Evolutionary conservation across 192 early-diverging fungal species (phyloP).

Genomic region (Thamnidium elegans): DNA sequence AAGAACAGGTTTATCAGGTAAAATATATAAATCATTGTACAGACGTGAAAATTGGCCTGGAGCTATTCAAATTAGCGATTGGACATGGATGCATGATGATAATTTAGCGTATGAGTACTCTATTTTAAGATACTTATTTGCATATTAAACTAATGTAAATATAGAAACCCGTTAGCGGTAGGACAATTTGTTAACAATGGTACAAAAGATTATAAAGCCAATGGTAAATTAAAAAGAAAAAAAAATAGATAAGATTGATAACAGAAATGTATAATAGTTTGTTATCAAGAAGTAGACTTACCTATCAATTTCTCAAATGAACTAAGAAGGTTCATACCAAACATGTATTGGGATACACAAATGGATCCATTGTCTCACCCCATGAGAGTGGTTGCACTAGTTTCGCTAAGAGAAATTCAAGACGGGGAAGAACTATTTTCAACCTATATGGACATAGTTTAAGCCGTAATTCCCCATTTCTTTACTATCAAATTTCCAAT

Average conservation of each 20-base stretch:
- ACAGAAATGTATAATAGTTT: conserved; percentile 12
- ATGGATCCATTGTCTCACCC: conserved; percentile 29
- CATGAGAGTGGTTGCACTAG: conserved; percentile 33
- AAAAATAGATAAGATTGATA: not conserved
- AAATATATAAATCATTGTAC: conserved; percentile 38
- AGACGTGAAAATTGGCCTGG: conserved; percentile 47
- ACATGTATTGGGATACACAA: conserved; percentile 35
- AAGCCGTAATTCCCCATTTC: no score
- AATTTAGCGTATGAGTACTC: conserved; percentile 15
- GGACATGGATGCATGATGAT: conserved; percentile 38
- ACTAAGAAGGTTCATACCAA: conserved; percentile 44
- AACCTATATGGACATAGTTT: conserved; percentile 42
- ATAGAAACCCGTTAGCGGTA: conserved; percentile 41
- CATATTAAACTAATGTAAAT: not conserved
- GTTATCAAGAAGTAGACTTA: conserved; percentile 48
- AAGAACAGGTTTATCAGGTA: conserved; percentile 36
- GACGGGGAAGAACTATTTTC: conserved; percentile 45
- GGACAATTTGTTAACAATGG: conserved; percentile 51
- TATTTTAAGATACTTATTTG: not conserved
- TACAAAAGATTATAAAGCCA: conserved; percentile 24
- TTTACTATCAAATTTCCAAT: no score
- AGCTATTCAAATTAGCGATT: conserved; percentile 38
- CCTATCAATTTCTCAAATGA: conserved; percentile 28
- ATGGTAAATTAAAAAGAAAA: conserved; percentile 24
- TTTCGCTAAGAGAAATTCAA: conserved; percentile 30